Base-by-base conservation (phyloP, 768 basidiomycete genomes). In the Leucocoprinus birnbaumii region DNA sequence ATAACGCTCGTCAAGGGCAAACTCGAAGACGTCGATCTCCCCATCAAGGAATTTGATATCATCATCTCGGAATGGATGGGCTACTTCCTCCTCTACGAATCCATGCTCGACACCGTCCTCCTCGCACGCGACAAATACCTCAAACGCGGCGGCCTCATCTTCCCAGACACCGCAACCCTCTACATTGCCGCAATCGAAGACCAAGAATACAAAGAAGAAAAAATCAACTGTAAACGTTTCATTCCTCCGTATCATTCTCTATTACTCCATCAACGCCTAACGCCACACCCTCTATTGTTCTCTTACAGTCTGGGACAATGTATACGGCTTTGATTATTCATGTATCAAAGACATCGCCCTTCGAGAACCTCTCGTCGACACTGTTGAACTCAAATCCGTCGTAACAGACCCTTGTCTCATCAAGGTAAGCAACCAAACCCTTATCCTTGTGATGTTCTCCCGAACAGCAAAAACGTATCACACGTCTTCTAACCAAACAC, bases 31-130 rank as follows among this genome's bases (percentile, higher is more conserved):
- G 76, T 85, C 48, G 84, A 86, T 57, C 80, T 98, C 41, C 96
- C 96, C 13, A 84, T 96, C 65, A 74, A 90, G 59, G 77, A 95
- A 70, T 98, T 94, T 68, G 97, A 99, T 70, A 98, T 99, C 73
- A 97, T 99, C 74, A 91, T 99, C 67, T 97, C 94, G 58, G 97
- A 99, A 71, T 99, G 96, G 97, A 99, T 99, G 97, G 97, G 97
- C 41, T 99, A 99, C 75, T 98, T 98, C 82, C 78, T 98, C 48
- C 84, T 99, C 31, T 98, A 98, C 77, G 97, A 98, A 71, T 95
- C 94, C 65, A 98, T 99, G 97, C 85, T 98, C 61, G 96, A 99
- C 74, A 98, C 95, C 22, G 97, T 99, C 53, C 84, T 99, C 41
- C 80, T 95, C 45, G 97, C 97, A 6, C 85, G 97, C 55, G 97